Evolutionary conservation across 2,329 filamentous ascomycete genomes (phyloP), one percentile per base, ranked within the genome.

Genomic region (Dactylellina haptotyla): DNA sequence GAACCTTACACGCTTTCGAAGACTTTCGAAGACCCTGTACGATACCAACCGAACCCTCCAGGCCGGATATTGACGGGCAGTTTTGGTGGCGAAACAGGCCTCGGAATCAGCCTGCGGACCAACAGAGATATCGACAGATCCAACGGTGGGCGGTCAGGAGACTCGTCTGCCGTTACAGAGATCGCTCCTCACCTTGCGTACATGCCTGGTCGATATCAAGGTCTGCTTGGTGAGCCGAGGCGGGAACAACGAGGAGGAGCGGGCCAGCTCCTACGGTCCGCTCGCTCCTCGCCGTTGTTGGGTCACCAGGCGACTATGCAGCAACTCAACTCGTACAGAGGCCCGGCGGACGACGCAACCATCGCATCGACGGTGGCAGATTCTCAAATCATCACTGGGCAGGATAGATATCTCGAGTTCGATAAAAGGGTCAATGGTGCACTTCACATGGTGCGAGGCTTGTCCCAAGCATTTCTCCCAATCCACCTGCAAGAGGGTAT

Each of bases 1-100:
- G 67, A 72, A 30, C 58, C 59, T 14, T 72, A 72, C 28, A 72
- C 34, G 2, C 54, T 72, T 23, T 72, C 67, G 8, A 72, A 72
- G 59, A 72, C 67, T 6, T 72, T 72, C 20, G 67, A 72, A 28
- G 67, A 72, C 32, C 66, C 67, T 25, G 46, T 57, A n/a, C 67
- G 67, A 48, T 72, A 72, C 53, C 67, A 72, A 65, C 45, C 59
- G 30, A 72, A 56, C 30, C 41, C 39, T 14, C 59, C 53, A 23
- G 32, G n/a, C 28, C 67, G 67, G n/a, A 28, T 4, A 1, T n/a
- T 65, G 10, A 23, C 59, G 12, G 54, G 43, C 25, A 72, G 67
- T 59, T 72, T 65, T 46, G 53, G 59, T 32, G 61, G 59, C n/a
- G 59, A 62, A 9, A 54, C 46, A 12, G 67, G 59, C 8, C 59